phyloP scores from a whole-genome alignment of 1,284 basidiomycete genomes.

The Heterobasidion parviporum region DNA sequence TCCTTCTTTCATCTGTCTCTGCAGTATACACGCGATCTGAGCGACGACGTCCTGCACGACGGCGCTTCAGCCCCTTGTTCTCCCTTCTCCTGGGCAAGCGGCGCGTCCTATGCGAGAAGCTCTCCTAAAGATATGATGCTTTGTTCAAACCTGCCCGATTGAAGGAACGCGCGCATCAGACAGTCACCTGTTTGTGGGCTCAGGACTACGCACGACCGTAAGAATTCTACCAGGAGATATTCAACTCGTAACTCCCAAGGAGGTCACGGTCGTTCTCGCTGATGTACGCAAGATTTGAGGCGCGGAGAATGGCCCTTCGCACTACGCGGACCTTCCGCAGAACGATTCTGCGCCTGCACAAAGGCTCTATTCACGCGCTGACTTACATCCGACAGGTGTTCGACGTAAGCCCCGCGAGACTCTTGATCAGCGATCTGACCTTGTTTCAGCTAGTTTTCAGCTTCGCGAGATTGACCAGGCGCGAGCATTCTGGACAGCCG shows the following conservation, averaged over 20 bases:
- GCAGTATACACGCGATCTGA: conserved; percentile 95
- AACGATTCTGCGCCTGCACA: conserved; percentile 89
- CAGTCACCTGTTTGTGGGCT: conserved; percentile 32
- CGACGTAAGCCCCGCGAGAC: conserved; percentile 42
- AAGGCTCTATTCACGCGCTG: conserved; percentile 90
- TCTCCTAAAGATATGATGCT: conserved; percentile 90
- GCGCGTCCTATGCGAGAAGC: conserved; percentile 95
- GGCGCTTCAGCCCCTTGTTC: conserved; percentile 86
- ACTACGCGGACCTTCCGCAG: conserved; percentile 90
- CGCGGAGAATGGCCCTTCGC: conserved; percentile 75
- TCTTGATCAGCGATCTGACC: not conserved
- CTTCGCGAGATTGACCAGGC: conserved; percentile 94
- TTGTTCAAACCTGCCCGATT: conserved; percentile 97
- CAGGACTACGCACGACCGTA: conserved; percentile 80
- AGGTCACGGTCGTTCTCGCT: conserved; percentile 96
- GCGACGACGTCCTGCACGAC: conserved; percentile 92
- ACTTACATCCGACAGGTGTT: conserved; percentile 82
- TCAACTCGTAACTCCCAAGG: conserved; percentile 87
- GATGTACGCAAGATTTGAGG: conserved; percentile 87
- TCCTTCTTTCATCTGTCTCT: conserved; percentile 88
- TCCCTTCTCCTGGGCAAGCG: conserved; percentile 68
- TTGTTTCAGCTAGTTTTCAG: too few relatives aligned
- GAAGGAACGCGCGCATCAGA: conserved; percentile 80
- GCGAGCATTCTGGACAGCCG: conserved; percentile 82
- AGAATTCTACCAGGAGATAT: conserved; percentile 89